These are phyloP conservation scores for Phytopythium montanum DNA, from an alignment of 352 stramenopile species.

Conservation along the genomic window DNA sequence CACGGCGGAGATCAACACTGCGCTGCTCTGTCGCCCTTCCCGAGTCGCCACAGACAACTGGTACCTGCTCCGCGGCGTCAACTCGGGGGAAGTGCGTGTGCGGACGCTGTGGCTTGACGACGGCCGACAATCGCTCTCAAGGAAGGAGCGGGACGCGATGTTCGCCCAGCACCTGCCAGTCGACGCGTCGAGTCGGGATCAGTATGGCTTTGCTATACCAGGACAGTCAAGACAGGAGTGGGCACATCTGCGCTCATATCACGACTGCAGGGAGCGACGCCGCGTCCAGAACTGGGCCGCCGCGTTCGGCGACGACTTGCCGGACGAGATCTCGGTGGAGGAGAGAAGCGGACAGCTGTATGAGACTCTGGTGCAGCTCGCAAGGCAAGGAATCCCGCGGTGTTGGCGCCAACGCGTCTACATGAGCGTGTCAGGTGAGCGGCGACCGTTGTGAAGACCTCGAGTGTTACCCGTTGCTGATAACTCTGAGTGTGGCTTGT, in stretches of 20 bases:
- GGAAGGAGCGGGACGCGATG: conserved; percentile 26
- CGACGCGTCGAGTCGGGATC: conserved; percentile 34
- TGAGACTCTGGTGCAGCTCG: conserved; percentile 23
- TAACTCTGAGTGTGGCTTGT: no score
- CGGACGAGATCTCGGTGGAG: conserved; percentile 20
- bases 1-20: conserved; percentile 45
- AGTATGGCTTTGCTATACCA: conserved; percentile 68
- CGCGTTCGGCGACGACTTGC: conserved; percentile 44
- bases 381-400: conserved; percentile 49
- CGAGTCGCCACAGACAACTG: conserved; percentile 47
- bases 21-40: conserved; percentile 27
- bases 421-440: conserved; percentile 55
- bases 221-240: conserved; percentile 32
- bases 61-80: conserved; percentile 41
- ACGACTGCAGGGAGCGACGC: conserved; percentile 67
- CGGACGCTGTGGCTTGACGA: conserved; percentile 47
- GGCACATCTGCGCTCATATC: conserved; percentile 64
- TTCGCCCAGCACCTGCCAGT: conserved; percentile 37
- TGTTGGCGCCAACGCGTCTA: conserved; percentile 67
- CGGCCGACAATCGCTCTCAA: conserved; percentile 10
- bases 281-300: conserved; percentile 62
- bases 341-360: not conserved
- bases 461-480: no score
- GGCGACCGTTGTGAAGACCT: no score
- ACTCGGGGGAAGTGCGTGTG: conserved; percentile 60